Percentiles rank a stretch among this genome's conserved stretches.
Evolutionary conservation across 2,329 filamentous ascomycete species (phyloP).

Genomic region (Albophoma yamanashiensis): DNA sequence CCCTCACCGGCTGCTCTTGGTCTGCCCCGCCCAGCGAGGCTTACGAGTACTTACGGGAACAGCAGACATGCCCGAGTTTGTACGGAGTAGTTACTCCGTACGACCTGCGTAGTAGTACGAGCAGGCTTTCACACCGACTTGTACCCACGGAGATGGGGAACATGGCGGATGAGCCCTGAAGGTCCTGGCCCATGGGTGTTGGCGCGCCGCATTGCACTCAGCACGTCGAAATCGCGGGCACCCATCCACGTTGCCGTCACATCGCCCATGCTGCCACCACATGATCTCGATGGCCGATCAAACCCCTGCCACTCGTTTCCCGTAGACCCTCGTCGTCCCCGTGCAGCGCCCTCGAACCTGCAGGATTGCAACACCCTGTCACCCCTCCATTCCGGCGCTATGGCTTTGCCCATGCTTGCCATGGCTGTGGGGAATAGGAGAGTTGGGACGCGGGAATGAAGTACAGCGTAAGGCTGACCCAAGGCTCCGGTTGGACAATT

Average conservation of each 20-base stretch:
- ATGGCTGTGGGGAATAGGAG: background rate
- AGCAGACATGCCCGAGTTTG: too few species aligned
- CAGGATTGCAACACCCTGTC: background rate
- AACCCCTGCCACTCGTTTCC: background rate
- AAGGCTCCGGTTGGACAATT: conserved; percentile 4
- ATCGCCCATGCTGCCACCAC: background rate
- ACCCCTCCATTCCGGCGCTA: background rate
- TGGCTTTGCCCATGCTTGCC: background rate
- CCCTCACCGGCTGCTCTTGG: background rate
- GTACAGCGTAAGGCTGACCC: background rate
- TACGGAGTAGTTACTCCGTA: background rate
- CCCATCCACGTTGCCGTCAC: background rate
- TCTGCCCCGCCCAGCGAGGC: background rate
- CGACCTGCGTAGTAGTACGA: background rate
- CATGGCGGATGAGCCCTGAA: background rate
- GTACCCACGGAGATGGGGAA: background rate
- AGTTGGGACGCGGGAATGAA: background rate
- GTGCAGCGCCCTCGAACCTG: background rate
- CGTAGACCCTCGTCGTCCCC: background rate
- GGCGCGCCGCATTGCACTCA: background rate
- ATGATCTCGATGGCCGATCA: background rate
- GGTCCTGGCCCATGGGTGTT: background rate
- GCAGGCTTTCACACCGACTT: background rate
- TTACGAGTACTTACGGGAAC: too few species aligned
- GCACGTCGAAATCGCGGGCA: background rate